Conservation (phyloP, 306 rosid species). For the Trifolium pratense region DNA sequence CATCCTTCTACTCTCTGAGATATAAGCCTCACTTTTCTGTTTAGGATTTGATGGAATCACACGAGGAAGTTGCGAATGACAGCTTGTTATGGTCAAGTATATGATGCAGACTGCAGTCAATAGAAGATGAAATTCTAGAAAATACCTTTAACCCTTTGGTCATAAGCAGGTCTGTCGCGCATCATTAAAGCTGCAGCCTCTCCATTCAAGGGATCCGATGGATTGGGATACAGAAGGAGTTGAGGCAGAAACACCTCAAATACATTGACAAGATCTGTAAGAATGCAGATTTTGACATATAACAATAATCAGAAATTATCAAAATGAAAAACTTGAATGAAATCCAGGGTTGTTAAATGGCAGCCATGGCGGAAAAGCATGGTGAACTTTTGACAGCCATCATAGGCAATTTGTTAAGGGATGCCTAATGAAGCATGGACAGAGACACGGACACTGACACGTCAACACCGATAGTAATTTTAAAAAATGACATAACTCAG, state of each 20-base stretch:
- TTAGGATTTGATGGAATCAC: constrained; percentile 27
- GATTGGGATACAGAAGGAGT: constrained; percentile 66
- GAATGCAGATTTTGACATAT: constrained; percentile 23
- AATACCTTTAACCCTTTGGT: constrained; percentile 62
- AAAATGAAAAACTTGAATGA: constrained; percentile 12
- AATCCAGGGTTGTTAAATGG: not conserved
- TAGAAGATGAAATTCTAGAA: constrained; percentile 33
- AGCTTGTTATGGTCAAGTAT: constrained; percentile 16
- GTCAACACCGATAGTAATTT: no score
- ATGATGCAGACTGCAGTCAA: not conserved
- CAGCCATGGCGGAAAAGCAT: not conserved
- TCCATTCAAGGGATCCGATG: constrained; percentile 66
- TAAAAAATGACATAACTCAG: no score
- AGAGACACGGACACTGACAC: no score
- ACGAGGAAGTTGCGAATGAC: constrained; percentile 7
- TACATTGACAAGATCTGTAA: constrained; percentile 68
- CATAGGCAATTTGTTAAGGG: not conserved
- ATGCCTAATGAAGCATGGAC: not conserved
- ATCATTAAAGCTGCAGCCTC: constrained; percentile 67
- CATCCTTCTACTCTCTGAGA: not conserved
- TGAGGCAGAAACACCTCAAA: constrained; percentile 67
- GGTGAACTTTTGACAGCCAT: not conserved
- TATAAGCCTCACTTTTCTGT: constrained; percentile 4
- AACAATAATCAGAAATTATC: constrained; percentile 20
- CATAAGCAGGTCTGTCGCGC: constrained; percentile 57